These are phyloP conservation scores for Pichia deserticola DNA, from an alignment of 805 yeast genomes.

Conservation along the genomic window DNA sequence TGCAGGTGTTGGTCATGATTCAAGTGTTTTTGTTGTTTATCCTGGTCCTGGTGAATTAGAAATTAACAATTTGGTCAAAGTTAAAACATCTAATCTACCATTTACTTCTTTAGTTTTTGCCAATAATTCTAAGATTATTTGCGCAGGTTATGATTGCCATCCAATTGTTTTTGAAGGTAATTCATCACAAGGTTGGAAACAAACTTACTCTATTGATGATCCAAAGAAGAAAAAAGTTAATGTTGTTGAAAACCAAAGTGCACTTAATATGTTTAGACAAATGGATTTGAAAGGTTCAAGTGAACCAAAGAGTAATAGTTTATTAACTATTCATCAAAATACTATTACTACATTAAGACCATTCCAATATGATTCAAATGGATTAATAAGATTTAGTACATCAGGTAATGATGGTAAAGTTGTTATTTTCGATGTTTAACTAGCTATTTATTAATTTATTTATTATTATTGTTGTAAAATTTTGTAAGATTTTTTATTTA, in stretches of 20 bases:
- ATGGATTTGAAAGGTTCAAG: conserved; percentile 87
- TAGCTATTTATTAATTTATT: background rate
- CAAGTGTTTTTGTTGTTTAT: conserved; percentile 72
- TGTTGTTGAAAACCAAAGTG: conserved; percentile 63
- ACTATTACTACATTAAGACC: conserved; percentile 65
- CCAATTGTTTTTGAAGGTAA: conserved; percentile 78
- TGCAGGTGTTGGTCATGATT: conserved; percentile 82
- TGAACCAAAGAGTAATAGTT: conserved; percentile 37
- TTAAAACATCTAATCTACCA: conserved; percentile 68
- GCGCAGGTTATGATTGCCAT: conserved; percentile 90
- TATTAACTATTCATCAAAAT: conserved; percentile 84
- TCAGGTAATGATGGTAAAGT: conserved; percentile 90
- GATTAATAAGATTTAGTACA: conserved; percentile 53
- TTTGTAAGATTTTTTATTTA: too few relatives aligned
- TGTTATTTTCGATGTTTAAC: conserved; percentile 59
- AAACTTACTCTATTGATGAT: conserved; percentile 56
- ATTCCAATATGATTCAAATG: conserved; percentile 36
- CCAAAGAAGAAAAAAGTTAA: conserved; percentile 35
- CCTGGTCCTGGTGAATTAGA: conserved; percentile 60
- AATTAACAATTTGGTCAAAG: conserved; percentile 38
- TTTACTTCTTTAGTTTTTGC: conserved; percentile 70
- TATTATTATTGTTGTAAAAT: background rate
- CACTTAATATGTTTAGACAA: conserved; percentile 90
- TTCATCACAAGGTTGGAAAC: conserved; percentile 51
- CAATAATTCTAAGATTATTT: conserved; percentile 59